Conservation (phyloP, 371 early-diverging fungal genomes). For the Mucor racemosus region DNA sequence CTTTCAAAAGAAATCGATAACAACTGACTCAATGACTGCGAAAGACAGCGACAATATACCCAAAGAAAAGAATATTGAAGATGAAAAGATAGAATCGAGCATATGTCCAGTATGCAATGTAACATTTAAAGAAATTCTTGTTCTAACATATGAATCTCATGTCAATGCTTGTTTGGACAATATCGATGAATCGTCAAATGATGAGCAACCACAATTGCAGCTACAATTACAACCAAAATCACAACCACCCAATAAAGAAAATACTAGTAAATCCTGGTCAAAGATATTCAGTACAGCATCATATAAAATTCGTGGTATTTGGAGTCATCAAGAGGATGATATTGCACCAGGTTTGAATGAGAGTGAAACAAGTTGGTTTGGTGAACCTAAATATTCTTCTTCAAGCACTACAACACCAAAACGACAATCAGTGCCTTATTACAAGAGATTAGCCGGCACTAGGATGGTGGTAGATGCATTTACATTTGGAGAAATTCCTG, state of each 20-base stretch:
- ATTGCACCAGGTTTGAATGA: slow-evolving; percentile 18
- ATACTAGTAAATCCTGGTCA: not conserved
- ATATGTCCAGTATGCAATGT: slow-evolving; percentile 3
- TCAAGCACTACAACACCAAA: not conserved
- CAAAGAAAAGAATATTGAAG: not conserved
- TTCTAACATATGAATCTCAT: not conserved
- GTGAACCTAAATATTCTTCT: not conserved
- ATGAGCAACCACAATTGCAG: not conserved
- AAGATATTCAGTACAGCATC: not conserved
- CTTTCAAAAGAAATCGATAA: not conserved
- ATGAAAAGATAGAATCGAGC: not conserved
- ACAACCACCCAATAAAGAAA: not conserved
- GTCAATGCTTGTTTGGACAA: slow-evolving; percentile 8
- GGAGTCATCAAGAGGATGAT: slow-evolving; percentile 15
- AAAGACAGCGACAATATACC: not conserved
- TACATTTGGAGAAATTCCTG: slow-evolving; percentile 72
- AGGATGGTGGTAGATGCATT: slow-evolving; percentile 91
- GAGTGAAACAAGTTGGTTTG: slow-evolving; percentile 16
- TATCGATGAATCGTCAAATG: not conserved
- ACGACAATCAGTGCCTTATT: not conserved
- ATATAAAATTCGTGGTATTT: slow-evolving; percentile 19
- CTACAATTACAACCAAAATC: not conserved
- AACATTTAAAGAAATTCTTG: not conserved
- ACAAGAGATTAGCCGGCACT: slow-evolving; percentile 54
- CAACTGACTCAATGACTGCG: not conserved